phyloP scores from a whole-genome alignment of 2,329 filamentous ascomycete genomes.

The Tolypocladium inflatum region DNA sequence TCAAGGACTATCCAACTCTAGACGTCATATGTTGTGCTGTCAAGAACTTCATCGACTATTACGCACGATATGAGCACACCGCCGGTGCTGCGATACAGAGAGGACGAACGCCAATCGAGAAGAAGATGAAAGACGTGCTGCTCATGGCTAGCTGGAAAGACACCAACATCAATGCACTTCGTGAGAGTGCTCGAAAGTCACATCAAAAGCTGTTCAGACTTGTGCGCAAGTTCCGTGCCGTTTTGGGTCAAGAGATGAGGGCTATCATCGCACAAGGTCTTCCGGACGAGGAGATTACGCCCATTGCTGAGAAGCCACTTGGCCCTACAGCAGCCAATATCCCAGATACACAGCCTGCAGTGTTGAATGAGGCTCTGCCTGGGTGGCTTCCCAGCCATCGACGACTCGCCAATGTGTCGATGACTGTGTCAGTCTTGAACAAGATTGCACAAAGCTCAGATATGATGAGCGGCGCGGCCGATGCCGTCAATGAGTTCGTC shows the following conservation, averaged over 20 bases:
- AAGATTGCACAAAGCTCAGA: conserved; percentile 46
- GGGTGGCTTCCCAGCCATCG: conserved; percentile 39
- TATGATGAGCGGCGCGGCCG: conserved; percentile 43
- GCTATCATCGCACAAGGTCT: conserved; percentile 50
- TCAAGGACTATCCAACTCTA: conserved; percentile 48
- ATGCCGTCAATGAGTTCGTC: conserved; percentile 59
- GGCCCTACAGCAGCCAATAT: conserved; percentile 3
- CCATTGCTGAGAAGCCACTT: conserved; percentile 1
- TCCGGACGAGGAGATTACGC: conserved; percentile 34
- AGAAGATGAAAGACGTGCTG: conserved; percentile 86
- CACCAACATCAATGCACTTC: conserved; percentile 82
- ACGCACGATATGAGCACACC: conserved; percentile 57
- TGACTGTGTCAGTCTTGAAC: conserved; percentile 67
- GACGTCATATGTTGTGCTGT: conserved; percentile 53
- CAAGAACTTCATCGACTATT: conserved; percentile 68
- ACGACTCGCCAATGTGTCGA: conserved; percentile 60
- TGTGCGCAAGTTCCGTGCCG: conserved; percentile 76
- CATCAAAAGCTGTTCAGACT: conserved; percentile 88
- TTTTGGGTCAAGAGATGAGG: conserved; percentile 69
- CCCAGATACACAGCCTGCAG: conserved; percentile 7
- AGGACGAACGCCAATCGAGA: conserved; percentile 71
- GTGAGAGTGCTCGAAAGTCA: conserved; percentile 81
- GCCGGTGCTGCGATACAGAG: conserved; percentile 56
- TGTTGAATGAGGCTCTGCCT: conserved; percentile 18
- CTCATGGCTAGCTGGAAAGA: conserved; percentile 96